Evolutionary conservation across 495 filamentous ascomycete species (phyloP).

Genomic region (Aspergillus hancockii): DNA sequence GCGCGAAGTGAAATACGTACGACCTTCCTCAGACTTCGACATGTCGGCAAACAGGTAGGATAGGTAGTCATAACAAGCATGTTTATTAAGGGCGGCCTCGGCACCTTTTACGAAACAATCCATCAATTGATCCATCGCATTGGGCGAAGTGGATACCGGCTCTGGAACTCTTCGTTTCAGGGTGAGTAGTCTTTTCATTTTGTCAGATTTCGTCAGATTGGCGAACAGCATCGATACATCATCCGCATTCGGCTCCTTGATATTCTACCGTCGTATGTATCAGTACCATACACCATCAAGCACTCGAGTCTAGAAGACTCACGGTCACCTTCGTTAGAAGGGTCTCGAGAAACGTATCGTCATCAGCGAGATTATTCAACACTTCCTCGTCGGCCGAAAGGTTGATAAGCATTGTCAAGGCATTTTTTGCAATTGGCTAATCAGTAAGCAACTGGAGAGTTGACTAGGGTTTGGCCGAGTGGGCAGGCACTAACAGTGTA

Average conservation of each 20-base stretch:
- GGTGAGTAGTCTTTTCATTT: conserved; percentile 63
- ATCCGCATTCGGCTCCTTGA: conserved; percentile 74
- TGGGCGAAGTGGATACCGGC: conserved; percentile 63
- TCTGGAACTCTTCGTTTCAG: conserved; percentile 63
- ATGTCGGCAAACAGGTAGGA: conserved; percentile 93
- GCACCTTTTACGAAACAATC: conserved; percentile 94
- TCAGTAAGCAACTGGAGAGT: conserved; percentile 7
- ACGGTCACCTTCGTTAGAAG: conserved; percentile 73
- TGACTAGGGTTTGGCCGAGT: conserved; percentile 2
- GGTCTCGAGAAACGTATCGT: conserved; percentile 78
- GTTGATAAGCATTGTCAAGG: conserved; percentile 91
- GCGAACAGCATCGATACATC: conserved; percentile 88
- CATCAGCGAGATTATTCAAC: conserved; percentile 67
- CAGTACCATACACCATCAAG: conserved; percentile 9
- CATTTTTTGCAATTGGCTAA: conserved; percentile 87
- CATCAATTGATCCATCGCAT: conserved; percentile 84
- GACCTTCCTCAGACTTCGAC: conserved; percentile 71
- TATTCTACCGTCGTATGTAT: conserved; percentile 40
- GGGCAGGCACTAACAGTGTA: conserved; percentile 58
- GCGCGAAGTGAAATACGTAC: conserved; percentile 71
- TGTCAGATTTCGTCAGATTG: conserved; percentile 81
- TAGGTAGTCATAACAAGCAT: conserved; percentile 89
- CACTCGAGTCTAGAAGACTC: conserved; percentile 40
- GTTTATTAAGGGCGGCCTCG: conserved; percentile 75
- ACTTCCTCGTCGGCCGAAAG: conserved; percentile 77